Evolutionary conservation across 1,284 basidiomycete species (phyloP), one percentile per base, ranked within the genome.

Genomic region (Phylloboletellus chloephorus): DNA sequence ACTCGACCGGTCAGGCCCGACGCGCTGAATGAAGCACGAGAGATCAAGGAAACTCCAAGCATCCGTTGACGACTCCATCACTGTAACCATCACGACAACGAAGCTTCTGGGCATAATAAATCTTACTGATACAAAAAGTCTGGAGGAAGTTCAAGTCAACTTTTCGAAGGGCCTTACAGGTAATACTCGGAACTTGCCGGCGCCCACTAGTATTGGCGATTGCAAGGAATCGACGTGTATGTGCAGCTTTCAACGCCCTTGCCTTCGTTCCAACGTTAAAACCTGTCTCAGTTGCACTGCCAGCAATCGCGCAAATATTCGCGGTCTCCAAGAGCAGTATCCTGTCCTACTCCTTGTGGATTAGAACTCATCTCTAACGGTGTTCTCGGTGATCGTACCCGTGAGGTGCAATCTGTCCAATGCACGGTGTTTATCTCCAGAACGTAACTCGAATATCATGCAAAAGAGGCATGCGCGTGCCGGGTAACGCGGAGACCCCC

Each of bases 81-180:
- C 30, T 28, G 54, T 61, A 59, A 56, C 56, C 54, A 59, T 57
- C 52, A 33, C 56, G 28, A 57, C 58, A 30, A 26, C 17, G 9
- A 49, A 41, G 44, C 54, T 61, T 59, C 56, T 24, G 9, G 43
- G 41, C 16, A 44, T 38, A 52, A 61, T 57, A 41, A 53, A 61
- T 61, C 47, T 57, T 23, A 10, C 32, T 50, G 56, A 55, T 47
- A 24, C 40, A 40, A 57, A 53, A 56, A 56, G 44, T 43, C 50
- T 55, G 19, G 36, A 46, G 43, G 54, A 56, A 60, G 58, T 23
- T 26, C 30, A 39, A 24, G 46, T 42, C 48, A 34, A 32, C 41
- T 44, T 43, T 41, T 39, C 30, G 42, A 44, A 50, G 35, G 39
- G 25, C 33, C 28, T 39, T 42, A 28, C 16, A 39, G 31, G 41